These are phyloP conservation scores for Alternaria angustiovoidea DNA, from an alignment of 2,329 filamentous ascomycete genomes.

Conservation along the genomic window DNA sequence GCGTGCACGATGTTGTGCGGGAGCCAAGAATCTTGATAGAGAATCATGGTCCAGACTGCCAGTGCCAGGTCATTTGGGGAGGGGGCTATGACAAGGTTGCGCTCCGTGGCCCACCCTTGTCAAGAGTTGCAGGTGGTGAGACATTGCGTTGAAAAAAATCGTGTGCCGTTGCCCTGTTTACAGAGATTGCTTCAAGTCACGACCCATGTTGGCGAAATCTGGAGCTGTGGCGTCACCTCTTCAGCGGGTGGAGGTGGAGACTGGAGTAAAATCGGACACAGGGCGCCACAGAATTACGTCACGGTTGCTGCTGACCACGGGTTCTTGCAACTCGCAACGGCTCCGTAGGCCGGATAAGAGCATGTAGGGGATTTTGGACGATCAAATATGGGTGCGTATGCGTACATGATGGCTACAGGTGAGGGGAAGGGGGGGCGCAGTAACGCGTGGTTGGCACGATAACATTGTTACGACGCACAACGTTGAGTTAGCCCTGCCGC, in stretches of 20 bases:
- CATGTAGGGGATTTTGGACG: not conserved
- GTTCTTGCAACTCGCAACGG: not conserved
- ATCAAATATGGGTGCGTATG: not conserved
- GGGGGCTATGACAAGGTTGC: too few species aligned
- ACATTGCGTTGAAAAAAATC: not conserved
- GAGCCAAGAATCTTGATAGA: not conserved
- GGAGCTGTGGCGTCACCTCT: conserved; percentile 13
- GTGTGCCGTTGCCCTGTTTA: conserved; percentile 11
- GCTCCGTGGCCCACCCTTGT: not conserved
- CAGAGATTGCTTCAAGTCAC: not conserved
- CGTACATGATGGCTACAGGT: not conserved
- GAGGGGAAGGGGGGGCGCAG: conserved; percentile 15
- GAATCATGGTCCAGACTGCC: not conserved
- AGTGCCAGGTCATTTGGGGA: not conserved
- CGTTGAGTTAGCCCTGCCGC: not conserved
- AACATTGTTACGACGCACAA: conserved; percentile 4
- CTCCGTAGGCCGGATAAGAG: not conserved
- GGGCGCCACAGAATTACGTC: conserved; percentile 19
- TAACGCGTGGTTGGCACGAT: conserved; percentile 18
- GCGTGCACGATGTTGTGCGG: not conserved
- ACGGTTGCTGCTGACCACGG: not conserved
- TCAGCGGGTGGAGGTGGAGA: not conserved
- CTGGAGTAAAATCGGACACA: not conserved
- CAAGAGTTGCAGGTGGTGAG: conserved; percentile 2
- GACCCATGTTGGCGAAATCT: conserved; percentile 1